Evolutionary conservation across 257 asterid species (phyloP), one percentile per base, ranked within the genome.

Genomic region (Solanum corneliomulleri): DNA sequence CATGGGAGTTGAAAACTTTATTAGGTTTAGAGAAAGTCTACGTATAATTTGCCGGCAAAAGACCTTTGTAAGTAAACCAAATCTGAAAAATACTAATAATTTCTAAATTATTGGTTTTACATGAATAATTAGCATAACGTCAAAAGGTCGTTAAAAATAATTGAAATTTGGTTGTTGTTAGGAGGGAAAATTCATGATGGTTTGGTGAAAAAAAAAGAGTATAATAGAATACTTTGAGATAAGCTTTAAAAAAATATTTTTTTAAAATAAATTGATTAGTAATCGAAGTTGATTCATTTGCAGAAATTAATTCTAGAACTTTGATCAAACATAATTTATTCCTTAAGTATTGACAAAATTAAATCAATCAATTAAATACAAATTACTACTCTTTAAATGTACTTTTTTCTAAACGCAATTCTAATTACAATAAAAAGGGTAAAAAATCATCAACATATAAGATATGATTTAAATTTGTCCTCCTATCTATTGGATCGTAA

Each of bases 111-210:
- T 87, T 49, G 86, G n/a, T 15, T 9, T 62, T 69, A 25, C 70
- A 75, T 37, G 84, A 76, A 72, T 18, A 60, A 37, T 77, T 29
- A 41, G 77, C 76, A 60, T 8, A 37, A 66, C 41, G 89, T 84
- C 89, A 84, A 87, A 87, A 77, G 89, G 88, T 87, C 23, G 89
- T 87, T 89, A 66, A 66, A 71, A 58, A 66, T 74, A 62, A 87
- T 86, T 83, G 87, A 84, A 76, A 75, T 42, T 72, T 77, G 29
- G 85, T 39, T 86, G 81, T 71, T 15, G 33, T 78, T 60, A 16
- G 71, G 37, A 16, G 75, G 89, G 42, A 29, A 83, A 74, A 16
- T 83, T 89, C 78, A 68, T 56, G 49, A 39, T 47, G 86, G 88
- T 89, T 89, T 78, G 91, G 89, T 89, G 88, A 39, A 0, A 52